These are phyloP conservation scores for Artemisia annua DNA, from an alignment of 129 eudicot species.

Conservation along the genomic window DNA sequence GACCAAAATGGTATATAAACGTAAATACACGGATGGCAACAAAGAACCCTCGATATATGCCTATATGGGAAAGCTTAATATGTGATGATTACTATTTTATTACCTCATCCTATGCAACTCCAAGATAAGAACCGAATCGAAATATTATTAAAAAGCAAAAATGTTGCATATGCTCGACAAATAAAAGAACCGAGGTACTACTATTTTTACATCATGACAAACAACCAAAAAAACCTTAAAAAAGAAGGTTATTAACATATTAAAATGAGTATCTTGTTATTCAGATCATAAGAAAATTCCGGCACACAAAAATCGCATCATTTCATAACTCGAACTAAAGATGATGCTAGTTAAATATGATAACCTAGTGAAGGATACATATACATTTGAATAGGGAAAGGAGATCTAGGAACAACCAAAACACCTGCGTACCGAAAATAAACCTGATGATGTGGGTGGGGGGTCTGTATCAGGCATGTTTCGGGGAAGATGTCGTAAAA, in stretches of 20 bases:
- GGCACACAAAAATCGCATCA: neutral
- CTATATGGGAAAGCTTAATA: no score
- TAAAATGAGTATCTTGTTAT: neutral
- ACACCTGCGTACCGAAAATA: constrained; percentile 64
- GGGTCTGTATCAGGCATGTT: constrained; percentile 39
- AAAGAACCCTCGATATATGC: no score
- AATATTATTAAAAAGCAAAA: neutral
- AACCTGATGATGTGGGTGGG: constrained; percentile 42
- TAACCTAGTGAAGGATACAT: constrained; percentile 23
- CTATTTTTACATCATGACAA: neutral
- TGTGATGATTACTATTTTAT: no score
- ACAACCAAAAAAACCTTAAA: neutral
- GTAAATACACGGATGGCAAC: no score
- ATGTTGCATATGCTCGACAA: neutral
- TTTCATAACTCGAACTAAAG: constrained; percentile 19
- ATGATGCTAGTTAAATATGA: constrained; percentile 1
- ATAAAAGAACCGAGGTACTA: neutral
- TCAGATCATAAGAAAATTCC: constrained; percentile 7
- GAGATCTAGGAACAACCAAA: constrained; percentile 70
- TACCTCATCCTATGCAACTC: no score
- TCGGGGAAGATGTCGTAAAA: constrained; percentile 75
- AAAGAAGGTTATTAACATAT: neutral
- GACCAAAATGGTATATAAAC: no score
- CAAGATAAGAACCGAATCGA: neutral
- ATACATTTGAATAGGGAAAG: neutral